Conservation (phyloP, 1,139 yeast species). For the Candida sojae region DNA sequence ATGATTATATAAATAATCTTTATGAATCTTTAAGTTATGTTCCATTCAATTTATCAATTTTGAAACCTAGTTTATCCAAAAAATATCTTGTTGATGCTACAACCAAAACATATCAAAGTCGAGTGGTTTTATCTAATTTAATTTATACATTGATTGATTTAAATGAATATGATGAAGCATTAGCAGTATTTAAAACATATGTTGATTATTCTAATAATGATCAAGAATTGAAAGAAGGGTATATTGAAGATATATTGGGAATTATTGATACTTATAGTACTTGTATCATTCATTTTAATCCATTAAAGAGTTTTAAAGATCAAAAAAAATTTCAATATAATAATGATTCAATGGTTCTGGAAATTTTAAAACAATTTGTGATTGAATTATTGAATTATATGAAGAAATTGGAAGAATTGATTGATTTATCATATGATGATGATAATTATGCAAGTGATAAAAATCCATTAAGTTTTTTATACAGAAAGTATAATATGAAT, state of each 20-base stretch:
- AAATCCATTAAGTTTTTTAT: conserved; percentile 37
- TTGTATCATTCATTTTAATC: conserved; percentile 40
- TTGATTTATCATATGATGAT: conserved; percentile 34
- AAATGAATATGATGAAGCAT: conserved; percentile 46
- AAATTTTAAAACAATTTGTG: conserved; percentile 20
- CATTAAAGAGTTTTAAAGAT: conserved; percentile 27
- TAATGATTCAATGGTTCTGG: conserved; percentile 23
- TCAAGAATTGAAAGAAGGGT: conserved; percentile 34
- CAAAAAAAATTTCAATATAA: conserved; percentile 29
- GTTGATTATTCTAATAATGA: conserved; percentile 36
- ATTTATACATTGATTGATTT: conserved; percentile 37
- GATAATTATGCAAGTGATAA: conserved; percentile 17
- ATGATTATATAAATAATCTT: conserved; percentile 35
- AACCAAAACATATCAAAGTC: conserved; percentile 41
- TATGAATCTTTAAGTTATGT: conserved; percentile 32
- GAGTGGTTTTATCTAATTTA: conserved; percentile 32
- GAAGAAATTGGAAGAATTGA: conserved; percentile 21
- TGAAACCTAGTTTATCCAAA: conserved; percentile 32
- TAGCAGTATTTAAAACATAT: conserved; percentile 44
- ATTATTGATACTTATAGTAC: conserved; percentile 39
- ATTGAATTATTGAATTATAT: conserved; percentile 26
- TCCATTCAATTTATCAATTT: conserved; percentile 21
- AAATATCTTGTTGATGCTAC: conserved; percentile 33
- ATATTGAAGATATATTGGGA: conserved; percentile 33
- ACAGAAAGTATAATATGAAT: conserved; percentile 38